These are phyloP conservation scores for Bipolaris victoriae DNA, from an alignment of 2,329 filamentous ascomycete species.

Conservation along the genomic window DNA sequence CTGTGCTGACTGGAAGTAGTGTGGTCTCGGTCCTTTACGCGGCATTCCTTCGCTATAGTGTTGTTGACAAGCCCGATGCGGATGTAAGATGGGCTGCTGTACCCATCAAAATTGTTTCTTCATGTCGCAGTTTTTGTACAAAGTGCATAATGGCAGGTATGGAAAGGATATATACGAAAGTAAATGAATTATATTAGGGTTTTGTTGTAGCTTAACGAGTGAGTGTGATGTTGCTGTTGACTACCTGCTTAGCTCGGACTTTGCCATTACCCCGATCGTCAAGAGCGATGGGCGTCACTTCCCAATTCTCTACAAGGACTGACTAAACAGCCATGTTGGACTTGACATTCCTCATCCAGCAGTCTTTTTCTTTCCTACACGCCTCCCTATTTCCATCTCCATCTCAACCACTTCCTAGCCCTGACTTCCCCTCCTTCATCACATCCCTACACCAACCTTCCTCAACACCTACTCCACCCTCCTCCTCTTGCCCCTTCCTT, in stretches of 20 bases:
- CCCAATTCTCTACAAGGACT: not conserved
- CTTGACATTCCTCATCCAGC: no score
- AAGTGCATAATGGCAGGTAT: not conserved
- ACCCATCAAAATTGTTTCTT: not conserved
- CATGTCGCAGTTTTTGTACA: not conserved
- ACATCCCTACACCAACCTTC: not conserved
- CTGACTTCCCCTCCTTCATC: not conserved
- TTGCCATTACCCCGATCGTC: not conserved
- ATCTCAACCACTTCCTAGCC: not conserved
- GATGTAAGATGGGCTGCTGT: not conserved
- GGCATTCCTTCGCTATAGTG: constrained; percentile 8
- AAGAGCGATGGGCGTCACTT: not conserved
- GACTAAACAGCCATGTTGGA: not conserved
- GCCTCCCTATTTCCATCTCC: not conserved
- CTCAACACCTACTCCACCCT: constrained; percentile 1
- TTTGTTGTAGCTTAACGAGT: not conserved
- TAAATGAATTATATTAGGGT: not conserved
- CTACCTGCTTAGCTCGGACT: not conserved
- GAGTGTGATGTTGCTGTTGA: not conserved
- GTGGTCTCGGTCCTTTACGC: constrained; percentile 19
- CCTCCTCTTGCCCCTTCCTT: constrained; percentile 3
- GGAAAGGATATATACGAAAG: not conserved
- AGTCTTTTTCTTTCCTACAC: not conserved
- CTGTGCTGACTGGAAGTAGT: constrained; percentile 9
- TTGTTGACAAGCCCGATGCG: not conserved